A percentile compares a stretch with the other conserved stretches of the same genome.
Conservation (phyloP, 345 rosid species). For the Eucalyptus paniculata region DNA sequence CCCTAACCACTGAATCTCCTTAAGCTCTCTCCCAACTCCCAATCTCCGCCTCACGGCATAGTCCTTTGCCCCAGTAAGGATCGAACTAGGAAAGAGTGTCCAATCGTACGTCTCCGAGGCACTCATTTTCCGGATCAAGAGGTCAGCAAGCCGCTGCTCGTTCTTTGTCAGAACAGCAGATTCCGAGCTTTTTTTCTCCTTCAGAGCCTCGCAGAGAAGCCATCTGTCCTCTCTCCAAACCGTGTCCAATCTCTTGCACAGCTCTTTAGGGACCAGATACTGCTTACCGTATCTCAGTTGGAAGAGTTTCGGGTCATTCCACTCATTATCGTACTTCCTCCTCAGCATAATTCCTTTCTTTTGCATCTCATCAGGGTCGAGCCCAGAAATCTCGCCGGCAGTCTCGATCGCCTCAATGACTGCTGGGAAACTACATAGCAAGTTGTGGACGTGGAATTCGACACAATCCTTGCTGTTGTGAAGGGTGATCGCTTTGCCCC, state of each 20-base stretch:
- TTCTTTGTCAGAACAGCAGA: conserved; percentile 29
- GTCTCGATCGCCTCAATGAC: conserved; percentile 79
- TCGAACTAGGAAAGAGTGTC: conserved; percentile 50
- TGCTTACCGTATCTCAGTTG: conserved; percentile 72
- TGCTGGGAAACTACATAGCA: conserved; percentile 53
- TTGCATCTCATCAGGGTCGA: conserved; percentile 73
- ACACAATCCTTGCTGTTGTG: conserved; percentile 78
- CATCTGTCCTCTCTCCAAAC: conserved; percentile 75
- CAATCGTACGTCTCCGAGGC: conserved; percentile 21
- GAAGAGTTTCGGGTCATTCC: conserved; percentile 75
- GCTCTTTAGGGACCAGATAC: conserved; percentile 48
- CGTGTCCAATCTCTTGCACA: conserved; percentile 34
- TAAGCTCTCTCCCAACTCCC: conserved; percentile 50
- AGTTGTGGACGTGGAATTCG: conserved; percentile 73
- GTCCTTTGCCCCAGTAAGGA: conserved; percentile 54
- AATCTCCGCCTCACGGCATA: conserved; percentile 60
- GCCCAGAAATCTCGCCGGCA: conserved; percentile 77
- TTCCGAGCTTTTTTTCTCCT: conserved; percentile 33
- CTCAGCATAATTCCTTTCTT: conserved; percentile 48
- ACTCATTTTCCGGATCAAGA: conserved; percentile 47
- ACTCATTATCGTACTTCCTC: conserved; percentile 58
- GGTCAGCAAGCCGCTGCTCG: conserved; percentile 51
- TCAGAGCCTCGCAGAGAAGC: conserved; percentile 53
- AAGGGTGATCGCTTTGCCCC: conserved; percentile 58
- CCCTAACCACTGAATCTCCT: conserved; percentile 92